Evolutionary conservation across 768 basidiomycete genomes (phyloP).

Genomic region (Boletus reticulatus): DNA sequence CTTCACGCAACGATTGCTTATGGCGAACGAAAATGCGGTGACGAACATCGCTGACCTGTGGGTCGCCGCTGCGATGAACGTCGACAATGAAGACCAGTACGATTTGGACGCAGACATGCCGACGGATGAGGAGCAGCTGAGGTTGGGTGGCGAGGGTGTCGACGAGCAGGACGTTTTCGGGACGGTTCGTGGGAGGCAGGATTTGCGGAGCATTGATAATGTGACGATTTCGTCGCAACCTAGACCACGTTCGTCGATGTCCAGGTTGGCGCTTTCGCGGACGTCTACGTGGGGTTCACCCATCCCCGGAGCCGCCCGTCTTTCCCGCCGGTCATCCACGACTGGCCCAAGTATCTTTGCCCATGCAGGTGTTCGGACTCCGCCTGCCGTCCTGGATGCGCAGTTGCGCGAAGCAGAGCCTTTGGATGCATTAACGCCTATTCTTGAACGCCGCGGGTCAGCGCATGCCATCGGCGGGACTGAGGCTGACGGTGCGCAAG

Average conservation of each 20-base stretch:
- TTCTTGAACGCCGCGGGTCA: slow-evolving; percentile 46
- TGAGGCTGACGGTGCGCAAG: slow-evolving; percentile 36
- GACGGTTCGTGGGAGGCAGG: slow-evolving; percentile 16
- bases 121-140: slow-evolving; percentile 23
- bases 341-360: slow-evolving; percentile 76
- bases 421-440: slow-evolving; percentile 43
- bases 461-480: slow-evolving; percentile 22
- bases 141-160: slow-evolving; percentile 41
- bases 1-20: slow-evolving; percentile 82
- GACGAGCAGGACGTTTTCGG: slow-evolving; percentile 33
- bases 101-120: slow-evolving; percentile 35
- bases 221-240: slow-evolving; percentile 21
- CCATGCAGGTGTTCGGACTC: slow-evolving; percentile 78
- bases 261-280: slow-evolving; percentile 24
- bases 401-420: slow-evolving; percentile 51
- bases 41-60: slow-evolving; percentile 95
- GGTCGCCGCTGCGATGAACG: slow-evolving; percentile 96
- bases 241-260: slow-evolving; percentile 23
- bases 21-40: slow-evolving; percentile 94
- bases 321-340: slow-evolving; percentile 50
- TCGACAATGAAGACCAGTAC: slow-evolving; percentile 84
- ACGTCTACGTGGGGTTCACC: slow-evolving; percentile 33
- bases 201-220: slow-evolving; percentile 14
- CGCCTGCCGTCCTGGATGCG: slow-evolving; percentile 72
- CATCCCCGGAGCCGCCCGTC: slow-evolving; percentile 32